Evolutionary conservation across 2,329 filamentous ascomycete species (phyloP), one percentile per base, ranked within the genome.

Genomic region (Passalora sequoiae): DNA sequence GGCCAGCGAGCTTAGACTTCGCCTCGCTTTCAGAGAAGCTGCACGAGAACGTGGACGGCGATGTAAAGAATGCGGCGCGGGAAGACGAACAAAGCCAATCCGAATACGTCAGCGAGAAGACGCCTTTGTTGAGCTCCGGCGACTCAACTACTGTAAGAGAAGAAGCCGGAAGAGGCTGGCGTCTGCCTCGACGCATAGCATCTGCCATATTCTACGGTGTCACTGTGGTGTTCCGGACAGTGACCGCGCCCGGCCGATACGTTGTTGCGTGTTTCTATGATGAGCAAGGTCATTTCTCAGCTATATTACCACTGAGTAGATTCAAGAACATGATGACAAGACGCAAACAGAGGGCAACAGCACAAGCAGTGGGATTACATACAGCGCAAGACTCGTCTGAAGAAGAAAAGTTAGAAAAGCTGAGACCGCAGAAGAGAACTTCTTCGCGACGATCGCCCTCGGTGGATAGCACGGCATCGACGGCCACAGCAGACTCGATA

Each of bases 241-340:
- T 97, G 47, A 78, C 84, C 19, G 81, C 84, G 16, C 91, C 91
- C 1, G 86, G 83, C 13, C 77, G 89, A 38, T 96, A 91, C 66
- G 68, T 95, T 43, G 79, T 89, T 47, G 83, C 86, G 53, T 89
- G 78, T 61, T 84, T 97, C 57, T 91, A 86, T 68, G 83, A 94
- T 60, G 81, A 88, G 33, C 71, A 85, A 45, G 88, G 88, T 38
- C 74, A 74, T 38, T 94, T 94, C 63, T 84, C 87, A 40, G 79
- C 87, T n/a, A 68, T 92, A 46, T 69, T 81, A 37, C 89, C 87
- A 46, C 67, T 92, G 31, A 76, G 77, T 60, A 83, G 76, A 59
- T 70, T 91, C 19, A 64, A 50, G 36, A 54, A 67, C 50, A 67
- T 61, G 45, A 76, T 79, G 49, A 74, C 65, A 32, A 60, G 62